These are phyloP conservation scores for Solanum acaule DNA, from an alignment of 257 asterid genomes.

Conservation along the genomic window DNA sequence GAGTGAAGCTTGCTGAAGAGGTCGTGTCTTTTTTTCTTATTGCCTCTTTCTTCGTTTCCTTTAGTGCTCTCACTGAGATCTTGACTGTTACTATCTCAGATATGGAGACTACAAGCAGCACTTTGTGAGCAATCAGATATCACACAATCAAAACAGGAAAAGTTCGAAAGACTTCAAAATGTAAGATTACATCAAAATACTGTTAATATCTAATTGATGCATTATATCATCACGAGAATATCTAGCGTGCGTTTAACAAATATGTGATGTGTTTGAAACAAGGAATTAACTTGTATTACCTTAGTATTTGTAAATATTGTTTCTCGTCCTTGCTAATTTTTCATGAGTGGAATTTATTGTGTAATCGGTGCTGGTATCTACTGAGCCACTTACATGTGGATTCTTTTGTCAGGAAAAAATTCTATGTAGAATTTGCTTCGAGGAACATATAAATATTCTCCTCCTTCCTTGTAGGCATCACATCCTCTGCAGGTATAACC, in stretches of 20 bases:
- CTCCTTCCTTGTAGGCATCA: slow-evolving; percentile 94
- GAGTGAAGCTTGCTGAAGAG: slow-evolving; percentile 78
- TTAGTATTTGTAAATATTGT: not conserved
- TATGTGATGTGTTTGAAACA: not conserved
- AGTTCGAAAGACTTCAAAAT: slow-evolving; percentile 76
- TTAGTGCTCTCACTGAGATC: not conserved
- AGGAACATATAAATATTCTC: slow-evolving; percentile 64
- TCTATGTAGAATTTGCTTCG: slow-evolving; percentile 90
- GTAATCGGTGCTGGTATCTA: too few species aligned
- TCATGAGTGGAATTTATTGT: too few species aligned
- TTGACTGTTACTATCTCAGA: slow-evolving; percentile 27
- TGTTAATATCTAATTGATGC: not conserved
- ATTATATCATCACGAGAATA: not conserved
- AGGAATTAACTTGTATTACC: not conserved
- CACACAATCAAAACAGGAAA: slow-evolving; percentile 76
- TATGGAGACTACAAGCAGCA: slow-evolving; percentile 76
- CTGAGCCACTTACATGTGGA: not conserved
- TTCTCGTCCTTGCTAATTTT: not conserved
- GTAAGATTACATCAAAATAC: slow-evolving; percentile 18
- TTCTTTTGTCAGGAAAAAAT: slow-evolving; percentile 60
- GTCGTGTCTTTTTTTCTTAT: slow-evolving; percentile 17
- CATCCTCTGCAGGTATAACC: slow-evolving; percentile 76
- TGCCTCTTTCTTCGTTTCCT: not conserved
- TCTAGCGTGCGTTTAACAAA: not conserved
- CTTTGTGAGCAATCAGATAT: slow-evolving; percentile 68